Evolutionary conservation across 2,329 filamentous ascomycete species (phyloP), one percentile per base, ranked within the genome.

Genomic region (Hypomyces perniciosus): DNA sequence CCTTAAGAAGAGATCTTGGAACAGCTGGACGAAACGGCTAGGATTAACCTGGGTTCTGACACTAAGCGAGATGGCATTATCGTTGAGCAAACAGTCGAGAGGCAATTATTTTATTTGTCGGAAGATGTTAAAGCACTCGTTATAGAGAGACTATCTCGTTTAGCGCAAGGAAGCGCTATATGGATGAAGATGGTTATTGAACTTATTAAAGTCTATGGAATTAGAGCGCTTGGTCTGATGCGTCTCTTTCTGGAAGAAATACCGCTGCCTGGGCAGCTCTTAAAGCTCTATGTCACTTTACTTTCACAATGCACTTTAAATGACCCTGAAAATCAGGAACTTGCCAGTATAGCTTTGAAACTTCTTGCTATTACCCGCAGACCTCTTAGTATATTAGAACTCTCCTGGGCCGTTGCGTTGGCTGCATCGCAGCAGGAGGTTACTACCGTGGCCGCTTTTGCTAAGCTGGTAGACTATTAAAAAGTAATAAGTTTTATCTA

Each of bases 381-480:
- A 56, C 58, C 62, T 30, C 54, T 65, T 4, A 64, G 62, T 49
- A 63, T 65, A 13, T 46, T 62, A 4, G 63, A 66, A 50, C 59
- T 66, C 20, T 54, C 57, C 12, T 65, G 62, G 62, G 64, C 64
- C 6, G 56, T 56, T 33, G 53, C 58, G 26, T 54, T 65, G 48
- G 57, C 44, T 34, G 39, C 46, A 2, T 26, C 56, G 28, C 7
- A 12, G 33, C 33, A 12, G 33, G 33, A 34, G 33, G 33, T 63
- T 42, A 61, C 56, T 20, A 61, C 57, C 9, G 54, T 64, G 27
- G 49, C 59, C 6, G 51, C 35, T 50, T 44, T 53, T 3, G 33
- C 26, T 44, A 43, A 51, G 10, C 42, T 52, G 37, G 50, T 65
- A 38, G 62, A 64, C 46, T 50, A 61, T 46, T 54, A 61, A 53